Evolutionary conservation across 805 yeast genomes (phyloP).

Genomic region (Teunomyces atbi): DNA sequence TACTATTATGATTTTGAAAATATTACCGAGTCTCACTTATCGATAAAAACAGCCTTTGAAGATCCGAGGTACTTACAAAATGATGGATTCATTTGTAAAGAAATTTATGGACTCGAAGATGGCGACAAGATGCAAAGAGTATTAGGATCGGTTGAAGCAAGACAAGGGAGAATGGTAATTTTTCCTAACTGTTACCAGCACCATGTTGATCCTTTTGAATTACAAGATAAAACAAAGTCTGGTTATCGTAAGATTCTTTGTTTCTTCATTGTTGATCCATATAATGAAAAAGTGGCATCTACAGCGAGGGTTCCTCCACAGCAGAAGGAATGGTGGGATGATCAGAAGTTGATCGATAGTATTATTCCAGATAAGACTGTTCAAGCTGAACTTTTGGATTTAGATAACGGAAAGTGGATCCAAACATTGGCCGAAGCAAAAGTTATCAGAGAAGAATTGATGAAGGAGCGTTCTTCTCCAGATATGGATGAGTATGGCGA

Average conservation of each 20-base stretch:
- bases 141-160: conserved; percentile 26
- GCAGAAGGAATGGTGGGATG: conserved; percentile 33
- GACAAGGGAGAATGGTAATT: conserved; percentile 28
- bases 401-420: conserved; percentile 14
- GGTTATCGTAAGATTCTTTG: conserved; percentile 42
- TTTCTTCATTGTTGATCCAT: conserved; percentile 40
- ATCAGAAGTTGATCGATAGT: conserved; percentile 8
- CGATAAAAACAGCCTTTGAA: conserved; percentile 27
- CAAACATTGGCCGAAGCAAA: conserved; percentile 24
- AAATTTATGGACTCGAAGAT: conserved; percentile 30
- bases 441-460: conserved; percentile 24
- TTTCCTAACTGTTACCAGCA: conserved; percentile 42
- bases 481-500: conserved; percentile 12
- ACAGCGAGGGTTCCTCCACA: conserved; percentile 39
- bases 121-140: conserved; percentile 21
- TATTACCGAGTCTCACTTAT: conserved; percentile 31
- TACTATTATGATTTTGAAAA: conserved; percentile 43
- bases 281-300: conserved; percentile 23
- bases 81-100: conserved; percentile 23
- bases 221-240: conserved; percentile 31
- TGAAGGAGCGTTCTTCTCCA: conserved; percentile 26
- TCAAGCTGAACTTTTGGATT: conserved; percentile 6
- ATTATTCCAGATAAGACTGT: conserved; percentile 8
- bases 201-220: conserved; percentile 38
- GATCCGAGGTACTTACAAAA: conserved; percentile 36